These are phyloP conservation scores for Saksenaea oblongispora DNA, from an alignment of 371 early-diverging fungal species.

Conservation along the genomic window DNA sequence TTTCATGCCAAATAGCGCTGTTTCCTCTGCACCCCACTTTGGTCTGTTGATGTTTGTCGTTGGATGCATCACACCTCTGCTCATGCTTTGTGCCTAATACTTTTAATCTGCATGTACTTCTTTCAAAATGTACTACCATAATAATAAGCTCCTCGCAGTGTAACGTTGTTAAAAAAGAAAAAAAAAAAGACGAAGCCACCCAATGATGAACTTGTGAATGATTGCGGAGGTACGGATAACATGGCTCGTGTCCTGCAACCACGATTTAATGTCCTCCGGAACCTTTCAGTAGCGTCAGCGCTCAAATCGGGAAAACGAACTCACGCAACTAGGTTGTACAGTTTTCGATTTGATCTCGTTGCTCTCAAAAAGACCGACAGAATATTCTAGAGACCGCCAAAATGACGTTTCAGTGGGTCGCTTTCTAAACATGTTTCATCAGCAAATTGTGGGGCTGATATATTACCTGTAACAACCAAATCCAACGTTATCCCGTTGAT, in stretches of 20 bases:
- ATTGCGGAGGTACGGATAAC: background rate
- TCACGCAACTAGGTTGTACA: background rate
- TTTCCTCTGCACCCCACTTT: background rate
- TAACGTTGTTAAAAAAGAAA: background rate
- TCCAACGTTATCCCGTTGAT: too few relatives aligned
- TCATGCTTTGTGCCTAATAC: background rate
- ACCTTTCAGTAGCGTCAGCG: background rate
- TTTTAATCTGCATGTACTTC: constrained; percentile 3
- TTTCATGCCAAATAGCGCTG: background rate
- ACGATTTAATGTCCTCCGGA: background rate
- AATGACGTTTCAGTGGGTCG: background rate
- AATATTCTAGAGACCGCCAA: background rate
- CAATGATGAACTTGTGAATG: background rate
- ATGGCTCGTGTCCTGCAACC: background rate
- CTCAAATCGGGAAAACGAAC: background rate
- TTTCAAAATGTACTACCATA: background rate
- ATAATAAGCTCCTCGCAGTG: constrained; percentile 2
- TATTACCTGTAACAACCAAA: too few relatives aligned
- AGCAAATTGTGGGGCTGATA: too few relatives aligned
- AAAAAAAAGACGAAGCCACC: background rate
- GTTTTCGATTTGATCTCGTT: background rate
- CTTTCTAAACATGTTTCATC: background rate
- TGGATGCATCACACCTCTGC: background rate
- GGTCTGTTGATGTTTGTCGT: background rate
- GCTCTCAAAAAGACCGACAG: background rate